Evolutionary conservation across 1,284 basidiomycete genomes (phyloP).

Genomic region (Peniophora sp.): DNA sequence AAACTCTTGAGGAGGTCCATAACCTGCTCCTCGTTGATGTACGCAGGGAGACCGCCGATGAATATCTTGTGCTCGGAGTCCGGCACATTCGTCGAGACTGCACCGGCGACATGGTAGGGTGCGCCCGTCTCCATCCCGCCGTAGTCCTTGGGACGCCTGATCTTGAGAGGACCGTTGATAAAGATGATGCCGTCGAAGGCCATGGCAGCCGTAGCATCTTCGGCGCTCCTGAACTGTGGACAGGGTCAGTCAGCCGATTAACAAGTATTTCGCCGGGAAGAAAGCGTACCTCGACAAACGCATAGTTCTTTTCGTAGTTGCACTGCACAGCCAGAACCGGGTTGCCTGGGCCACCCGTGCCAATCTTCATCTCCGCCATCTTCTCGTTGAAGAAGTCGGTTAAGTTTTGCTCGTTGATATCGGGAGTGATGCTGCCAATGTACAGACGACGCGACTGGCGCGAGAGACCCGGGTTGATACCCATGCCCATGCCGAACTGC

Average conservation of each 20-base stretch:
- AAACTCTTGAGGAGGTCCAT: constrained; percentile 97
- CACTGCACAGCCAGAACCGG: constrained; percentile 90
- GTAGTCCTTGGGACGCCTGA: constrained; percentile 96
- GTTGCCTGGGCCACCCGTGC: constrained; percentile 78
- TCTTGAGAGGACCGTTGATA: constrained; percentile 86
- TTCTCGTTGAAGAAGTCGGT: constrained; percentile 92
- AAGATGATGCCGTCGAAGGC: constrained; percentile 96
- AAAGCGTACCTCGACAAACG: constrained; percentile 80
- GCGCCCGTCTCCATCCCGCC: constrained; percentile 62
- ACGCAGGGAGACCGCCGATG: constrained; percentile 91
- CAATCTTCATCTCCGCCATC: constrained; percentile 88
- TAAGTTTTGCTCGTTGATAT: constrained; percentile 86
- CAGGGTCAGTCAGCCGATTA: constrained; percentile 1
- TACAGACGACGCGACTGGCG: constrained; percentile 93
- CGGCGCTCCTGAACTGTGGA: constrained; percentile 85
- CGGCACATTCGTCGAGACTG: constrained; percentile 93
- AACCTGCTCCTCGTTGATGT: constrained; percentile 95
- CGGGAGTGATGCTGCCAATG: constrained; percentile 90
- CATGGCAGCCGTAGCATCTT: constrained; percentile 95
- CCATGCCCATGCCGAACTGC: constrained; percentile 78
- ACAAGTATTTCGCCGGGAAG: constrained; percentile 8
- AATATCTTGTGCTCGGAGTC: constrained; percentile 98
- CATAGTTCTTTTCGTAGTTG: constrained; percentile 97
- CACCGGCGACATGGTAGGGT: constrained; percentile 81
- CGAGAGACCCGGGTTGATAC: constrained; percentile 76